Evolutionary conservation across 495 filamentous ascomycete species (phyloP).

Genomic region (Achaetomiella virescens): DNA sequence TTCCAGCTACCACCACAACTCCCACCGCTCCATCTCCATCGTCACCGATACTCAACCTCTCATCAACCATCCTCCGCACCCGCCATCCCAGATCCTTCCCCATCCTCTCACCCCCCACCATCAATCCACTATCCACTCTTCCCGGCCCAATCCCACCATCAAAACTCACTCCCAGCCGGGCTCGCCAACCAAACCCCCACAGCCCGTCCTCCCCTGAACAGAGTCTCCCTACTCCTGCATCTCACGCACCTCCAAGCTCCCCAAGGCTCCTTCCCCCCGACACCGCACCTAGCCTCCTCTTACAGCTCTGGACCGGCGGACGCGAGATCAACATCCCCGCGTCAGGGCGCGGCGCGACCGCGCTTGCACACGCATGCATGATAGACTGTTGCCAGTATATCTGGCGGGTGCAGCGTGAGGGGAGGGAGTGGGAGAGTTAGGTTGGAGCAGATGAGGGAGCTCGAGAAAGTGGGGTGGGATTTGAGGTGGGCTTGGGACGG

Average conservation of each 20-base stretch:
- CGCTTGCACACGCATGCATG: slow-evolving; percentile 18
- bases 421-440: slow-evolving; percentile 14
- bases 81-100: neutral
- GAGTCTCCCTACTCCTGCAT: neutral
- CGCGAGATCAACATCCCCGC: neutral
- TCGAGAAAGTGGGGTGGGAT: slow-evolving; percentile 23
- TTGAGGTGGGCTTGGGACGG: slow-evolving; percentile 13
- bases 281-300: neutral
- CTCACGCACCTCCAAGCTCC: neutral
- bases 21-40: slow-evolving; percentile 1
- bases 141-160: neutral
- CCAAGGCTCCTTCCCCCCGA: neutral
- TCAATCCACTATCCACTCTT: too few relatives aligned
- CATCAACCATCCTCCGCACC: neutral
- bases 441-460: slow-evolving; percentile 11
- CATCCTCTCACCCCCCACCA: neutral
- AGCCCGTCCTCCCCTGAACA: neutral
- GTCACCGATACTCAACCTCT: neutral
- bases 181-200: slow-evolving; percentile 1
- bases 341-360: slow-evolving; percentile 11
- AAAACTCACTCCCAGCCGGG: neutral
- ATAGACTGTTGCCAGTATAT: slow-evolving; percentile 16
- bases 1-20: slow-evolving; percentile 5
- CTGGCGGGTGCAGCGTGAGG: slow-evolving; percentile 20
- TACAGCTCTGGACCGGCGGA: neutral